Conservation (phyloP, 208 protist species). For the Acanthamoeba culbertsoni region DNA sequence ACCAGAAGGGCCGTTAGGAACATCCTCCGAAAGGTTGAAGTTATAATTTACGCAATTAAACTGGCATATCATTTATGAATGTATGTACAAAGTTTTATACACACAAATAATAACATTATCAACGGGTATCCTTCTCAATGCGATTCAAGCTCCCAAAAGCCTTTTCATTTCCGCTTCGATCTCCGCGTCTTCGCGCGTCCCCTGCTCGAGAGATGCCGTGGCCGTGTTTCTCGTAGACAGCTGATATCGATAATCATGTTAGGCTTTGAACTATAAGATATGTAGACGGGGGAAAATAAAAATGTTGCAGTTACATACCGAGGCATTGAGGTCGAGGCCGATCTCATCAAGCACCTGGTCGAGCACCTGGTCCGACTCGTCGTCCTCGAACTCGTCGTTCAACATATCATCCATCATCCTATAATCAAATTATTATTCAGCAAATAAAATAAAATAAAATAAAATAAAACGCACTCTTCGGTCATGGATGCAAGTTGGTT, state of each 20-base stretch:
- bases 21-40: too few relatives aligned
- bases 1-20: too few relatives aligned
- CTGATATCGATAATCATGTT: too few relatives aligned
- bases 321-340: constrained; percentile 7
- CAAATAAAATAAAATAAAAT: background rate
- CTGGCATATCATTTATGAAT: too few relatives aligned
- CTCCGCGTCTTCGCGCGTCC: background rate
- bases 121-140: too few relatives aligned
- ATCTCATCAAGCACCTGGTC: constrained; percentile 48
- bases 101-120: background rate
- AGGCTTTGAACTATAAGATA: too few relatives aligned
- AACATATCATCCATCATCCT: constrained; percentile 50
- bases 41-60: too few relatives aligned
- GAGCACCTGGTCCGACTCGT: background rate
- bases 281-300: background rate
- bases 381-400: constrained; percentile 28
- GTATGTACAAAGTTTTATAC: too few relatives aligned
- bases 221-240: too few relatives aligned
- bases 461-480: background rate
- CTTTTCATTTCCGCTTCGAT: background rate
- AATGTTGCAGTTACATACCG: background rate
- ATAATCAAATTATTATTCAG: background rate
- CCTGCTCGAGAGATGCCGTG: background rate
- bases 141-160: background rate
- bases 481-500: background rate